phyloP scores from a whole-genome alignment of 2,329 filamentous ascomycete species.

The Samsoniella hepiali region DNA sequence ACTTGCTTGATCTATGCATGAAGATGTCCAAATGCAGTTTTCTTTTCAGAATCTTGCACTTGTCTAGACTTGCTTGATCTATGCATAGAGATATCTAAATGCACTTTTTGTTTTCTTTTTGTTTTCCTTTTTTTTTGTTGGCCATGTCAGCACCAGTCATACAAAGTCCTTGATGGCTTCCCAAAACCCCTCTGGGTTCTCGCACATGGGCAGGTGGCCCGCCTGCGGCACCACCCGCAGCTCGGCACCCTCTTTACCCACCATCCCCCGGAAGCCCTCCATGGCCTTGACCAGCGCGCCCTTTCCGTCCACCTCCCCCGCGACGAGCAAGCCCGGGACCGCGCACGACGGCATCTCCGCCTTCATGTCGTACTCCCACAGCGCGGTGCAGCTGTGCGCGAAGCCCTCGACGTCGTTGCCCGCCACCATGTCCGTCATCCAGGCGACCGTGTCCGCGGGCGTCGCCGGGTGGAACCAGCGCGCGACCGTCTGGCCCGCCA shows the following conservation, averaged over 20 bases:
- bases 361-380: conserved; percentile 69
- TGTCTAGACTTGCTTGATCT: neutral
- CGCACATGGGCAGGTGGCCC: conserved; percentile 83
- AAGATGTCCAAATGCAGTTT: neutral
- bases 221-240: conserved; percentile 65
- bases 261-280: conserved; percentile 62
- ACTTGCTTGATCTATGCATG: neutral
- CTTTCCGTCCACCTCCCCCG: conserved; percentile 68
- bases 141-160: conserved; percentile 23
- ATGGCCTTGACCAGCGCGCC: conserved; percentile 73
- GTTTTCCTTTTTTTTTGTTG: too few relatives aligned
- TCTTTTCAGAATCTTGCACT: neutral
- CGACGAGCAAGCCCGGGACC: conserved; percentile 65
- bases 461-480: conserved; percentile 72
- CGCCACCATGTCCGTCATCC: conserved; percentile 66
- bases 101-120: conserved; percentile 2
- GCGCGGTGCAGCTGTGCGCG: conserved; percentile 61
- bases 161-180: conserved; percentile 59
- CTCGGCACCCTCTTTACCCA: conserved; percentile 54
- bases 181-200: conserved; percentile 67
- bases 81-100: neutral
- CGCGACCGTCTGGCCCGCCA: conserved; percentile 68
- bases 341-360: conserved; percentile 50
- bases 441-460: conserved; percentile 39
- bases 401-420: conserved; percentile 69